A percentile compares a stretch with the other conserved stretches of the same genome.
phyloP scores from a whole-genome alignment of 805 yeast species.

The Spathaspora boniae region DNA sequence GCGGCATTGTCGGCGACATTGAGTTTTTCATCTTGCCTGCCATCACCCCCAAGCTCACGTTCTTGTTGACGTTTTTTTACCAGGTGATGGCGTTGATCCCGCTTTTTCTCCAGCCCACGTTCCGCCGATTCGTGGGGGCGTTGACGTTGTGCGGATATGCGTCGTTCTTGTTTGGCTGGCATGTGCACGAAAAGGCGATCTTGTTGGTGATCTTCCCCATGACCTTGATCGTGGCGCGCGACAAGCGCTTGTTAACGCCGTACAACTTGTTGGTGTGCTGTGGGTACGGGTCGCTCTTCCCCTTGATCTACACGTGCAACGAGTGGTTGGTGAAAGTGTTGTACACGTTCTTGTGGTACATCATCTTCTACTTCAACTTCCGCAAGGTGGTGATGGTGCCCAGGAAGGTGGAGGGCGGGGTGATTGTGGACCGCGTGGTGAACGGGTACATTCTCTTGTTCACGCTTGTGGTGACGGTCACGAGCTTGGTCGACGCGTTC shows the following conservation, averaged over 20 bases:
- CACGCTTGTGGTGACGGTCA: conserved; percentile 54
- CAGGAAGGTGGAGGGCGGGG: conserved; percentile 22
- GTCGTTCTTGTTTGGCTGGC: conserved; percentile 96
- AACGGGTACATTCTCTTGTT: conserved; percentile 65
- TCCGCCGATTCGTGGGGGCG: conserved; percentile 75
- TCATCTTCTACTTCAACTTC: conserved; percentile 69
- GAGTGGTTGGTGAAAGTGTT: conserved; percentile 75
- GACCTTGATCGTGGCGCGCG: conserved; percentile 68
- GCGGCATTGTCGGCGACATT: conserved; percentile 91
- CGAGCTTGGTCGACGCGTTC: conserved; percentile 48
- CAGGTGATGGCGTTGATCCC: conserved; percentile 78
- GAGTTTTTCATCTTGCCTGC: conserved; percentile 77
- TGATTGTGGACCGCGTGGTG: conserved; percentile 60
- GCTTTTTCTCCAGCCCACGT: conserved; percentile 63
- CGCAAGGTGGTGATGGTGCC: conserved; percentile 67
- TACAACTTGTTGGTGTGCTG: conserved; percentile 71
- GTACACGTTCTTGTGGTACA: conserved; percentile 83
- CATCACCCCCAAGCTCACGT: conserved; percentile 74
- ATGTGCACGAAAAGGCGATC: conserved; percentile 98
- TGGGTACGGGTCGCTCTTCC: conserved; percentile 86
- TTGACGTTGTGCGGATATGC: conserved; percentile 88
- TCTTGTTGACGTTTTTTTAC: conserved; percentile 76
- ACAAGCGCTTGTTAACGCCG: conserved; percentile 65
- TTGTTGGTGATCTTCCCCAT: conserved; percentile 85
- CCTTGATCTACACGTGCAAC: conserved; percentile 73